Conservation (phyloP, 1,284 basidiomycete species). For the Takashimella koratensis region DNA sequence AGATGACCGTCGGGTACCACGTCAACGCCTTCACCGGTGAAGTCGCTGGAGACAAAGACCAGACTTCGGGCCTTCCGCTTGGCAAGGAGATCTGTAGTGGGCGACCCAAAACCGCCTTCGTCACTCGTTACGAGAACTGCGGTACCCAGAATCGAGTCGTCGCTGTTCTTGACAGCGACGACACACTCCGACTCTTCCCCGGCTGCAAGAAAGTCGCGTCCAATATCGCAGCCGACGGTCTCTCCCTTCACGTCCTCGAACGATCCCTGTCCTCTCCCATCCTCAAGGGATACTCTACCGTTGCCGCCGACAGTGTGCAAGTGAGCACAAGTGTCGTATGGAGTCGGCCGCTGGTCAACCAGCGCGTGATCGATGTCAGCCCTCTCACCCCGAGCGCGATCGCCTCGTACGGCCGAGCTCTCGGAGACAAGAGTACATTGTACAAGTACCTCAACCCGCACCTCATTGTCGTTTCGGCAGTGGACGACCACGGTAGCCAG, state of each 20-base stretch:
- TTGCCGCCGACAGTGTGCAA: background rate
- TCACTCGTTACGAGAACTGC: slow-evolving; percentile 43
- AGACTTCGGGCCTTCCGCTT: slow-evolving; percentile 19
- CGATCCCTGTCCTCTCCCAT: slow-evolving; percentile 18
- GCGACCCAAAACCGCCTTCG: slow-evolving; percentile 30
- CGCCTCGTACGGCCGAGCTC: slow-evolving; percentile 75
- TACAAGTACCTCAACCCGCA: slow-evolving; percentile 95
- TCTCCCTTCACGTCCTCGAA: slow-evolving; percentile 15
- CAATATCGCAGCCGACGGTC: background rate
- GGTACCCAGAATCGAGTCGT: slow-evolving; percentile 36
- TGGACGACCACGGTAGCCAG: slow-evolving; percentile 35
- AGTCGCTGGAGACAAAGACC: slow-evolving; percentile 35
- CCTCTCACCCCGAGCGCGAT: slow-evolving; percentile 53
- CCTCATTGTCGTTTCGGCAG: slow-evolving; percentile 64
- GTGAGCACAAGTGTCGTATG: slow-evolving; percentile 49
- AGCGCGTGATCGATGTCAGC: slow-evolving; percentile 47
- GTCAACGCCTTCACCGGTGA: slow-evolving; percentile 73
- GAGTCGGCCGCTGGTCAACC: slow-evolving; percentile 61
- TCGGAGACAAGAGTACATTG: slow-evolving; percentile 80
- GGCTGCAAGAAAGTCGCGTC: slow-evolving; percentile 42
- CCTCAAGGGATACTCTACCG: slow-evolving; percentile 12
- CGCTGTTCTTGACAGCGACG: slow-evolving; percentile 33
- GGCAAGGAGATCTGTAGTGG: slow-evolving; percentile 39
- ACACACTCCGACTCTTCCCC: slow-evolving; percentile 44
- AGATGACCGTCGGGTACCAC: slow-evolving; percentile 65